Conservation (phyloP, 148 eudicot species). For the Pharnaceum exiguum region DNA sequence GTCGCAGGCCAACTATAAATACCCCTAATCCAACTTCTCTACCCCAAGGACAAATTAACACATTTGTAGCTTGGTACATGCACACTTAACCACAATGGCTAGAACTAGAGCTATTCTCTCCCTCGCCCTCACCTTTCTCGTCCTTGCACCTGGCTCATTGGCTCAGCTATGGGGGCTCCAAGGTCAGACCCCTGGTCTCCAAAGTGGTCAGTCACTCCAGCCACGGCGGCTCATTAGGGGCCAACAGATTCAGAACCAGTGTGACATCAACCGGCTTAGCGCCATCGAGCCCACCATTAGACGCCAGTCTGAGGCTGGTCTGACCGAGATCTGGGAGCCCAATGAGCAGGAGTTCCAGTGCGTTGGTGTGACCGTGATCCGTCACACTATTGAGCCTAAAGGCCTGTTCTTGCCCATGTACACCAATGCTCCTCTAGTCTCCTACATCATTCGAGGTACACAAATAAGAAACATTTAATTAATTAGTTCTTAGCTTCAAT, state of each 20-base stretch:
- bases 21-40: not conserved
- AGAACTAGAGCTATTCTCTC: conserved; percentile 10
- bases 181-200: not conserved
- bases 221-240: conserved; percentile 11
- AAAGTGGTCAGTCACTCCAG: conserved; percentile 3
- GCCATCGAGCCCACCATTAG: conserved; percentile 41
- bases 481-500: too few relatives aligned
- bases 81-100: conserved; percentile 11
- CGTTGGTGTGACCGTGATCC: conserved; percentile 41
- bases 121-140: conserved; percentile 31
- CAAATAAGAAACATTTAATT: too few relatives aligned
- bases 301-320: conserved; percentile 42
- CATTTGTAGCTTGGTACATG: not conserved
- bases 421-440: conserved; percentile 37
- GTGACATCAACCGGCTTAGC: conserved; percentile 34
- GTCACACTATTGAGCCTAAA: conserved; percentile 31
- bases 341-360: conserved; percentile 36
- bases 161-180: conserved; percentile 19
- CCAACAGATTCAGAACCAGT: conserved; percentile 25
- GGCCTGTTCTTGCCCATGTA: conserved; percentile 61
- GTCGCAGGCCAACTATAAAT: conserved; percentile 5
- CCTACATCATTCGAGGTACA: conserved; percentile 44
- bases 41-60: not conserved
- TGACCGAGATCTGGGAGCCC: conserved; percentile 45
- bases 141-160: conserved; percentile 15